Base-by-base conservation (phyloP, 1,139 yeast genomes). In the Candida gigantensis region DNA sequence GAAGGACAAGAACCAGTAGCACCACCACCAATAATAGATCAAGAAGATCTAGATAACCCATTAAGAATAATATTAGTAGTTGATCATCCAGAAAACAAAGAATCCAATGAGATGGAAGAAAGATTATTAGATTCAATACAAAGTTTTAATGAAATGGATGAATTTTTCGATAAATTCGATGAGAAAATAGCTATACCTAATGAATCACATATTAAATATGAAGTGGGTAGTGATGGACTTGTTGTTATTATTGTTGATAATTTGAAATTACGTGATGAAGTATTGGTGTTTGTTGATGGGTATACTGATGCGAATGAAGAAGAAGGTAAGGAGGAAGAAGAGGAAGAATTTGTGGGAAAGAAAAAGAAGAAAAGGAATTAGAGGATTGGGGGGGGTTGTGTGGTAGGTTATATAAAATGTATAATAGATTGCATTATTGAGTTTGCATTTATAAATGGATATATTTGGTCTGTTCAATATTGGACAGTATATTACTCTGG, bases 191-290 rank as follows among this genome's bases (percentile, higher is more conserved):
- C 86, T 21, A 68, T 76, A 43, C 87, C 86, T 19, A 81, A 81
- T 49, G 84, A 81, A 45, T 81, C 79, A 5, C 76, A 76, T 49
- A 75, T 81, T 45, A 81, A 81, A 52, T 81, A 81, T 50, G 87
- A 81, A 49, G 84, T 81, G 6, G 85, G 85, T 4, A 78, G 84
- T 42, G 88, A 81, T 52, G 88, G 88, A 3, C 58, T 81, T 41
- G 82, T 81, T 39, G 81, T 81, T 27, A 68, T 81, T 28, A 68
- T 81, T 21, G 79, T 79, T 16, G 75, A 71, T 41, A 51, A 57
- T 11, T 36, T 46, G 33, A 57, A 56, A 24, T 53, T 69, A 45
- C 56, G 59, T 35, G 55, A 55, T 30, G 53, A 52, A 26, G 69
- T 60, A 11, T 55, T 68, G 48, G 49, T 50, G 36, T 70, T 68